Evolutionary conservation across 1,284 basidiomycete genomes (phyloP), one percentile per base, ranked within the genome.

Genomic region (Cystobasidiaceae sp.): DNA sequence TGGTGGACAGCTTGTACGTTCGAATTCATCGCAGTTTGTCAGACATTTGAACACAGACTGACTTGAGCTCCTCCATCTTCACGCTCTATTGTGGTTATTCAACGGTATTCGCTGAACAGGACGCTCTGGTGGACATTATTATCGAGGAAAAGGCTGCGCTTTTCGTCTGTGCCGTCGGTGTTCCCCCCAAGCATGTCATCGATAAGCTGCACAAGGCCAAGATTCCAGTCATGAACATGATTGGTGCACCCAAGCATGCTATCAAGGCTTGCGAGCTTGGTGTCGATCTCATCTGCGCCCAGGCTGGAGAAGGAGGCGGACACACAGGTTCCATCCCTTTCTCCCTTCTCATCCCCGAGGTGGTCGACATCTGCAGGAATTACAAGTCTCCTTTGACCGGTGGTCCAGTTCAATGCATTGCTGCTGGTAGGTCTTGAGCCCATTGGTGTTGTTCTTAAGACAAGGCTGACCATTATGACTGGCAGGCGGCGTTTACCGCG

Each of bases 161-260:
- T 6, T 93, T 93, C 75, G 90, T 93, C 56, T 92, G 86, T 69
- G 90, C 89, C 32, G 81, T 90, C 51, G 90, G 54, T 19, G 54
- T 93, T 1, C 90, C 90, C 0, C 88, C 90, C 3, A 83, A 82
- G 71, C 80, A 83, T 68, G 85, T 82, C 21, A 88, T 93, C 23
- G 87, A 92, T 46, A 83, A 80, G 71, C 80, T 93, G 34, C 90
- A 93, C 79, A 78, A 82, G 70, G 87, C 87, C 11, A 86, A 87
- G 8, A 91, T 93, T 69, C 51, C 56, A 11, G 81, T 91, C 67
- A 89, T 90, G 88, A 93, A 93, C 79, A 93, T 93, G 89, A 86
- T 94, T 69, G 67, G 67, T n/a, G 57, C 58, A 25, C 55, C 64
- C 15, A 70, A 75, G 76, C 90, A 93, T 76, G 88, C 89, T 49